These are phyloP conservation scores for Paxillus rubicundulus DNA, from an alignment of 768 basidiomycete genomes.

Conservation along the genomic window DNA sequence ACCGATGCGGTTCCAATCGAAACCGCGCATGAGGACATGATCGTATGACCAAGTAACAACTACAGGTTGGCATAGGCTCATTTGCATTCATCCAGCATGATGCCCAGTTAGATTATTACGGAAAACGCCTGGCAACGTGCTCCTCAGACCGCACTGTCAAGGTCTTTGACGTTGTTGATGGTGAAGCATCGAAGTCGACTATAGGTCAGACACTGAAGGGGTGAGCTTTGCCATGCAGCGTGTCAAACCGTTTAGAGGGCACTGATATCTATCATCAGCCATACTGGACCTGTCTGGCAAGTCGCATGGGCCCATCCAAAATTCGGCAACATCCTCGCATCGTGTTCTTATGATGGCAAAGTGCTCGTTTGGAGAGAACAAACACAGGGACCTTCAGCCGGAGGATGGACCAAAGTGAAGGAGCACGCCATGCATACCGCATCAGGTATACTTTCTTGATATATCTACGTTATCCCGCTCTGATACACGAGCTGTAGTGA, in stretches of 20 bases:
- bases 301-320: conserved; percentile 98
- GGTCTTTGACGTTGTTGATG: conserved; percentile 92
- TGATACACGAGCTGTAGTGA: conserved; percentile 53
- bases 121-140: conserved; percentile 93
- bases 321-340: conserved; percentile 93
- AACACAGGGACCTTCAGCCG: conserved; percentile 42
- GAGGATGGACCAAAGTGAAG: conserved; percentile 91
- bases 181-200: conserved; percentile 64
- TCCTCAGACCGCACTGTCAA: conserved; percentile 94
- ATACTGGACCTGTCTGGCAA: conserved; percentile 98
- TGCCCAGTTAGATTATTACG: conserved; percentile 97
- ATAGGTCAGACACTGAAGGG: conserved; percentile 77
- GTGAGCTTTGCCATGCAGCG: conserved; percentile 39
- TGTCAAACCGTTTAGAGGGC: neutral
- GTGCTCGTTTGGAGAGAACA: conserved; percentile 99
- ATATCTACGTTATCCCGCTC: neutral
- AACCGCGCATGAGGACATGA: conserved; percentile 98
- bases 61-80: neutral
- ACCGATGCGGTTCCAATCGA: conserved; percentile 83
- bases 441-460: conserved; percentile 60
- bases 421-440: conserved; percentile 94
- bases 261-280: conserved; percentile 44
- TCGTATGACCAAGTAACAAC: conserved; percentile 47
- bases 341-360: conserved; percentile 98
- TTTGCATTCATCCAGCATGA: conserved; percentile 67